Base-by-base conservation (phyloP, 2,329 filamentous ascomycete species). In the Fusarium avenaceum region DNA sequence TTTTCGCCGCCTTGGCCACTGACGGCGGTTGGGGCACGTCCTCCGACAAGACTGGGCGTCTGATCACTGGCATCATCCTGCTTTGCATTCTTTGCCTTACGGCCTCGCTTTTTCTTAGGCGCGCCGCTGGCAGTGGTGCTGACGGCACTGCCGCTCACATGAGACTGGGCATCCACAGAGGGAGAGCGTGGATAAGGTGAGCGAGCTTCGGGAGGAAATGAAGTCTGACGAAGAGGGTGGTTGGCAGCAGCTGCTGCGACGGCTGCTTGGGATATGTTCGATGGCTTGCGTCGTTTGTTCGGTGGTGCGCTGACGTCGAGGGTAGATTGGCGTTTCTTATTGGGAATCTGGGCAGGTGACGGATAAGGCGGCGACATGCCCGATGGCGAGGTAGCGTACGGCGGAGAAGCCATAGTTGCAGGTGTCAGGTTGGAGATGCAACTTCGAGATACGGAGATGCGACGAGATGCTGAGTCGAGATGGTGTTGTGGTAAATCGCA, bases 181-280 rank as follows among this genome's bases (percentile, higher is more conserved):
- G 90, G 90, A 0, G 90, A 92, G 17, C 90, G 86, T 19, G 83
- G 83, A 40, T 85, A 85, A 0, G 87, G 84, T 4, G 86, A 88
- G 22, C 83, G 78, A 33, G 78, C 79, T 54, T 87, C 90, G 26
- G 92, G 91, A 0, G 92, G 91, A 75, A 94, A 96, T 0, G 92
- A 93, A 6, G 93, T 94, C 74, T 94, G 91, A 39, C 92, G 91
- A 3, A 96, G 86, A 2, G 90, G 91, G 68, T 93, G 91, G 0
- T 85, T 82, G 4, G 60, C 69, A 19, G 86, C 82, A 2, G 61
- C 62, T 22, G 86, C 82, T 4, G 87, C 86, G 17, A 75, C 71
- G 9, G 87, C 87, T 10, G 84, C 79, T 26, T 84, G 81, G 5
- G 89, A 89, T 67, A 89, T 82, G 65, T 79, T 86, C 14, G 90